Conservation (phyloP, 2,329 filamentous ascomycete genomes). For the Thelonectria olida region DNA sequence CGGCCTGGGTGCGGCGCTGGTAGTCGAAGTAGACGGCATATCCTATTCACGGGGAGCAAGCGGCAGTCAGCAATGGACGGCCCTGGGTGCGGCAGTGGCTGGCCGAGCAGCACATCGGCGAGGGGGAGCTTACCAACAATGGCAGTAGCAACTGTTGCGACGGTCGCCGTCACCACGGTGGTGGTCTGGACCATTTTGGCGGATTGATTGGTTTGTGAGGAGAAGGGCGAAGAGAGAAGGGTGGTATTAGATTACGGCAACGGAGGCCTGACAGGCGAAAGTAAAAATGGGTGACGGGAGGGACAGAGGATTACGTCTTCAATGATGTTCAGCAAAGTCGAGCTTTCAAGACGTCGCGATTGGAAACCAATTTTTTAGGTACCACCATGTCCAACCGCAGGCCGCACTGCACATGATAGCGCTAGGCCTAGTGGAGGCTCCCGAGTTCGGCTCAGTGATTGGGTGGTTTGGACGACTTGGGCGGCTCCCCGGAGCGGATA, state of each 20-base stretch:
- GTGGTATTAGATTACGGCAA: conserved; percentile 20
- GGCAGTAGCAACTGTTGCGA: conserved; percentile 68
- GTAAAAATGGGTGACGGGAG: conserved; percentile 11
- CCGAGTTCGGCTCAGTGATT: conserved; percentile 26
- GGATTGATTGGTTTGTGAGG: conserved; percentile 28
- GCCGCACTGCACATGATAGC: conserved; percentile 36
- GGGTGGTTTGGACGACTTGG: conserved; percentile 22
- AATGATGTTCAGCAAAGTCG: conserved; percentile 29
- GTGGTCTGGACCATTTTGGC: conserved; percentile 58
- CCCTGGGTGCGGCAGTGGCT: background rate
- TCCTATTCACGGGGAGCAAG: conserved; percentile 50
- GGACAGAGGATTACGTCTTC: conserved; percentile 30
- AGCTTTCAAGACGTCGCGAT: conserved; percentile 39
- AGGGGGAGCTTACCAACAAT: conserved; percentile 60
- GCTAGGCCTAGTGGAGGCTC: conserved; percentile 21
- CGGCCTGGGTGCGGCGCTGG: conserved; percentile 69
- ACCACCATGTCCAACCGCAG: conserved; percentile 15
- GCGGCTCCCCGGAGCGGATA: conserved; percentile 11
- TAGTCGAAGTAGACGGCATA: conserved; percentile 77
- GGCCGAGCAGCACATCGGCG: background rate
- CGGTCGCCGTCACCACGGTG: conserved; percentile 68
- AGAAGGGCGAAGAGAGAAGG: conserved; percentile 20
- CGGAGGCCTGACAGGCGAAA: conserved; percentile 15
- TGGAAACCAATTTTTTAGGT: conserved; percentile 43
- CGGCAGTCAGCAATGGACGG: conserved; percentile 27